Conservation (phyloP, 2,329 filamentous ascomycete genomes). For the Aquanectria penicillioides region DNA sequence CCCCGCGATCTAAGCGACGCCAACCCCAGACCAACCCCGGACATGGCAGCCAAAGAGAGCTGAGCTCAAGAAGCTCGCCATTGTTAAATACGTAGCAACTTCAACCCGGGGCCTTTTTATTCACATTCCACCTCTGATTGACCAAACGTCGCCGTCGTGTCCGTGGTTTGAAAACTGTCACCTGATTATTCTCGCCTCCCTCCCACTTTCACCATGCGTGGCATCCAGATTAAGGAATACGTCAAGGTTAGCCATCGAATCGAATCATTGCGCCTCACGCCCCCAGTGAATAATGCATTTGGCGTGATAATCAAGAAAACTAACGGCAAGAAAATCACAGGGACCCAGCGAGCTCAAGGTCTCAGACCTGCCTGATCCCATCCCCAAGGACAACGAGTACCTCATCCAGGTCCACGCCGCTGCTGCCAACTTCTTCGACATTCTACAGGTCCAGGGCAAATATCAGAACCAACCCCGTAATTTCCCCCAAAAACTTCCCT, state of each 20-base stretch:
- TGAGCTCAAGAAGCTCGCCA: too few species aligned
- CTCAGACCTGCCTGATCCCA: slow-evolving; percentile 77
- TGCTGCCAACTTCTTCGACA: slow-evolving; percentile 97
- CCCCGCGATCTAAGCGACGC: slow-evolving; percentile 3
- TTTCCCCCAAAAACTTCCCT: background rate
- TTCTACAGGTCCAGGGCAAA: slow-evolving; percentile 93
- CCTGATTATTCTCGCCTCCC: too few species aligned
- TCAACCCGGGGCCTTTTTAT: too few species aligned
- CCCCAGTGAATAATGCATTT: background rate
- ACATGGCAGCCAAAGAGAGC: too few species aligned
- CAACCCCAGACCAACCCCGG: slow-evolving; percentile 7
- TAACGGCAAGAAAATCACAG: slow-evolving; percentile 52
- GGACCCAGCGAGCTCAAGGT: slow-evolving; percentile 83
- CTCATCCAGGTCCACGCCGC: slow-evolving; percentile 86
- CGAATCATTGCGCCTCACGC: background rate
- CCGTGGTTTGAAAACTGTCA: too few species aligned
- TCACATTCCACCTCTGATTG: too few species aligned
- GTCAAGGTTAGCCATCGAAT: slow-evolving; percentile 66
- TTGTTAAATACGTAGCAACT: too few species aligned
- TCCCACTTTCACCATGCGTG: slow-evolving; percentile 68
- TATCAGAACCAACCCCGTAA: slow-evolving; percentile 88
- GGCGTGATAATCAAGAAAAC: background rate
- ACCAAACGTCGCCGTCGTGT: too few species aligned
- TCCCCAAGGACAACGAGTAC: slow-evolving; percentile 78
- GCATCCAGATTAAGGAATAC: slow-evolving; percentile 78